These are phyloP conservation scores for Gynochthodes officinalis DNA, from an alignment of 257 asterid genomes.

Conservation along the genomic window DNA sequence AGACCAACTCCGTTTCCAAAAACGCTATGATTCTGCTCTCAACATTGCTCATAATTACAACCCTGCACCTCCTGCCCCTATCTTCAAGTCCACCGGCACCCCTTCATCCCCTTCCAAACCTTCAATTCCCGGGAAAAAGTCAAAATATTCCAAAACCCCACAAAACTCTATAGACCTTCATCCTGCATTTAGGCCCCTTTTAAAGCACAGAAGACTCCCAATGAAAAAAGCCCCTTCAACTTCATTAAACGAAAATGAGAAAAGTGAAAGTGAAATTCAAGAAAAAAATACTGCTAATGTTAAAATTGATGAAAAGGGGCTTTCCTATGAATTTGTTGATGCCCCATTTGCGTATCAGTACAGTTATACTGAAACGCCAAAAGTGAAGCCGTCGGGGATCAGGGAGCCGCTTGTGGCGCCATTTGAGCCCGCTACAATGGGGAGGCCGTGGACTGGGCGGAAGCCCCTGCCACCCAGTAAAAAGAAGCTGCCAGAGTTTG, in stretches of 20 bases:
- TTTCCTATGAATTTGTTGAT: constrained; percentile 65
- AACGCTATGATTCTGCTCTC: constrained; percentile 71
- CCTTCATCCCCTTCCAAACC: constrained; percentile 85
- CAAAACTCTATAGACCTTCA: constrained; percentile 22
- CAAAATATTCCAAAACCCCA: constrained; percentile 65
- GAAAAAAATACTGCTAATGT: constrained; percentile 33
- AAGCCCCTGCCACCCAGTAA: constrained; percentile 75
- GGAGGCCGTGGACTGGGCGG: constrained; percentile 87
- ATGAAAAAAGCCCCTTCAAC: background rate
- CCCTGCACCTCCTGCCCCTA: constrained; percentile 76
- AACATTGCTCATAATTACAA: constrained; percentile 59
- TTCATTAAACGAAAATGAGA: background rate
- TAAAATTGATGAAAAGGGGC: constrained; percentile 63
- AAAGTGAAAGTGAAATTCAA: constrained; percentile 13
- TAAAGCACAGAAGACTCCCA: constrained; percentile 34
- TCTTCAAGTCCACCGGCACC: constrained; percentile 74
- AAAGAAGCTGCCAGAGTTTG: constrained; percentile 79
- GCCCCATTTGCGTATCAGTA: constrained; percentile 92
- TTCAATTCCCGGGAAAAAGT: constrained; percentile 73
- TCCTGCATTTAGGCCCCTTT: constrained; percentile 63
- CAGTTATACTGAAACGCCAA: constrained; percentile 95
- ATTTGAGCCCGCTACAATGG: constrained; percentile 71
- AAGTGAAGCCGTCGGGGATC: constrained; percentile 65
- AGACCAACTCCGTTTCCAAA: constrained; percentile 67
- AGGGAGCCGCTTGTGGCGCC: constrained; percentile 90